Percentiles rank a stretch among this genome's conserved stretches.
phyloP scores from a whole-genome alignment of 1,284 basidiomycete species.

The Boletus albobrunnescens region DNA sequence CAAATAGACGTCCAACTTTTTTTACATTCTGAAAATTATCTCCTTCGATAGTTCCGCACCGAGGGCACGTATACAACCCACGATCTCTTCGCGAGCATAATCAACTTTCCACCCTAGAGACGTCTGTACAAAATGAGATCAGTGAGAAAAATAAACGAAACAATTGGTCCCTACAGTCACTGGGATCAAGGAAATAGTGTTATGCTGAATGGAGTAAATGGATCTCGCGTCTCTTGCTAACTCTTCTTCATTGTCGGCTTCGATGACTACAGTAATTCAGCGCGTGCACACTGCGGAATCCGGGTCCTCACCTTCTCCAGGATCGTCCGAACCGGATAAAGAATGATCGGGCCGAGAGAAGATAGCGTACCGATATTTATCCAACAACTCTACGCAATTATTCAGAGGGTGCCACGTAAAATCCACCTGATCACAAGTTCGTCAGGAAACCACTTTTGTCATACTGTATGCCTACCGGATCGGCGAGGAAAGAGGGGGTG shows the following conservation, averaged over 20 bases:
- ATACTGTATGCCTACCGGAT: conserved; percentile 58
- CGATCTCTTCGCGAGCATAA: conserved; percentile 27
- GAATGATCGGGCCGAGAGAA: conserved; percentile 65
- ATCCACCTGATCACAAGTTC: conserved; percentile 50
- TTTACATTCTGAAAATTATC: conserved; percentile 33
- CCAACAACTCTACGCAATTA: conserved; percentile 56
- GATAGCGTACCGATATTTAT: conserved; percentile 62
- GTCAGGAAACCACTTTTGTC: conserved; percentile 5
- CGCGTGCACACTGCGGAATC: neutral
- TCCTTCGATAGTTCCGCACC: conserved; percentile 39
- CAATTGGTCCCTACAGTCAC: conserved; percentile 17
- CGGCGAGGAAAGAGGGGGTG: conserved; percentile 80
- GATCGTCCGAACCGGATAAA: conserved; percentile 28
- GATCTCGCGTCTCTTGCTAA: conserved; percentile 21
- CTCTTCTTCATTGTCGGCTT: conserved; percentile 15
- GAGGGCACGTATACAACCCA: conserved; percentile 39
- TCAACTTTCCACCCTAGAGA: conserved; percentile 29
- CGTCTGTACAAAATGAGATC: conserved; percentile 23
- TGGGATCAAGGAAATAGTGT: conserved; percentile 26
- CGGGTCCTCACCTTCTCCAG: conserved; percentile 21
- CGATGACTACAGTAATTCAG: conserved; percentile 14
- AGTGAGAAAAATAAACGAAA: conserved; percentile 1
- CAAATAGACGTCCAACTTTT: neutral
- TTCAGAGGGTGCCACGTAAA: conserved; percentile 73
- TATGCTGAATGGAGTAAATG: conserved; percentile 23